Percentiles rank a stretch among this genome's conserved stretches.
Conservation (phyloP, 768 basidiomycete genomes). For the Podaxis sp. region DNA sequence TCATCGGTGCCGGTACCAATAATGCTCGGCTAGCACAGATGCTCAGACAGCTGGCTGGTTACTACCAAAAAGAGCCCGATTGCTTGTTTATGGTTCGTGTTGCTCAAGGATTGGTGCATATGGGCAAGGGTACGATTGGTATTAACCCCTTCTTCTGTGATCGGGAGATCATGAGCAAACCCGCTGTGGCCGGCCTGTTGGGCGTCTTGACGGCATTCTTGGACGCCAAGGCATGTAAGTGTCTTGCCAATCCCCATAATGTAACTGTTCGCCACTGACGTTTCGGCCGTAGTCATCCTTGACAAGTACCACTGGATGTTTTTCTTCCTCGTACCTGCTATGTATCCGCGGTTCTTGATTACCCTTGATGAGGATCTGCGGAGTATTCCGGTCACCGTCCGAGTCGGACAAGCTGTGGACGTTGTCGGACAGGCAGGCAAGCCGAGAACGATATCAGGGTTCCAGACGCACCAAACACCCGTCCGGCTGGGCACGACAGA, state of each 20-base stretch:
- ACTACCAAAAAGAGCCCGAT: conserved; percentile 97
- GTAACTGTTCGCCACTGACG: neutral
- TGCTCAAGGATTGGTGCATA: conserved; percentile 95
- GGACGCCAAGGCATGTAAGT: conserved; percentile 89
- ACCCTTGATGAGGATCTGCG: conserved; percentile 92
- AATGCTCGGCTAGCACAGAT: conserved; percentile 97
- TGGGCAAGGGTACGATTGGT: conserved; percentile 98
- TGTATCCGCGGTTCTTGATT: conserved; percentile 98
- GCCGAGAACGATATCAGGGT: conserved; percentile 92
- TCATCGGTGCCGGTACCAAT: conserved; percentile 98
- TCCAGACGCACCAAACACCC: conserved; percentile 97
- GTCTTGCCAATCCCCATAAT: neutral
- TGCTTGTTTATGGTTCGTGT: conserved; percentile 95
- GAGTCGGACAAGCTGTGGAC: conserved; percentile 96
- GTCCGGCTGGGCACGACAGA: conserved; percentile 94
- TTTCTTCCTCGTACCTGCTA: conserved; percentile 91
- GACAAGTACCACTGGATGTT: conserved; percentile 99
- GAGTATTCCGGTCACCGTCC: conserved; percentile 82
- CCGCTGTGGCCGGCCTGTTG: conserved; percentile 85
- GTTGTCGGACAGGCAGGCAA: conserved; percentile 98
- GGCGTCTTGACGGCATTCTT: conserved; percentile 90
- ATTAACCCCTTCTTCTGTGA: conserved; percentile 97
- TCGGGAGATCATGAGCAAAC: conserved; percentile 82
- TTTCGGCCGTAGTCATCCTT: conserved; percentile 65
- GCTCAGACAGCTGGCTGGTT: conserved; percentile 95